Conservation (phyloP, 805 yeast genomes). For the Vanderwaltozyma polyspora region DNA sequence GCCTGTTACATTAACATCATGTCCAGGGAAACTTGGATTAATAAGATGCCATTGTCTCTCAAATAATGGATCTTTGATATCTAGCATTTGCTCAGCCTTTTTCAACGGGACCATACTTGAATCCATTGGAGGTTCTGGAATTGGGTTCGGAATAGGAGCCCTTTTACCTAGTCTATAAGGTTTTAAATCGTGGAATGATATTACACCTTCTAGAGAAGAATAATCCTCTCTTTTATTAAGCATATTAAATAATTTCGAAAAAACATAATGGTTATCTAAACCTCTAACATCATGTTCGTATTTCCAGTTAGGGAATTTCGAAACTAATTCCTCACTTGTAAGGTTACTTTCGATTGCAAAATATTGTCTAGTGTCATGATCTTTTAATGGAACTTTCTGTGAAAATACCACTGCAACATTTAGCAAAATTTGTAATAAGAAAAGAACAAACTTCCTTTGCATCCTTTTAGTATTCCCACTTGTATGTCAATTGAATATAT, state of each 20-base stretch:
- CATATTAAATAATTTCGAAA: slow-evolving; percentile 35
- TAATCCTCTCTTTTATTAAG: slow-evolving; percentile 8
- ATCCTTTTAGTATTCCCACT: too few relatives aligned
- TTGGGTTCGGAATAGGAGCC: slow-evolving; percentile 50
- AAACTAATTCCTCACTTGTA: slow-evolving; percentile 29
- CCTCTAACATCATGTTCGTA: slow-evolving; percentile 61
- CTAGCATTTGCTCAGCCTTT: slow-evolving; percentile 40
- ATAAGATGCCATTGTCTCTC: slow-evolving; percentile 84
- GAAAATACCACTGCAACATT: background rate
- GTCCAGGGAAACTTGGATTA: slow-evolving; percentile 59
- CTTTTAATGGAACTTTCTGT: slow-evolving; percentile 31
- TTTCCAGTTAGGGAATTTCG: slow-evolving; percentile 33
- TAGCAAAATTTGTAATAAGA: background rate
- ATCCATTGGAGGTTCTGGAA: slow-evolving; percentile 36
- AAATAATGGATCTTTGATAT: slow-evolving; percentile 77
- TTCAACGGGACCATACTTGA: slow-evolving; percentile 39
- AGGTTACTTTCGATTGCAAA: slow-evolving; percentile 48
- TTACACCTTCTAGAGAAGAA: slow-evolving; percentile 8
- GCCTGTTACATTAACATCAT: slow-evolving; percentile 78
- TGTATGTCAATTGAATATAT: too few relatives aligned
- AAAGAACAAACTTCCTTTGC: background rate
- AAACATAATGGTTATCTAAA: slow-evolving; percentile 51
- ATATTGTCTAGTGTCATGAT: slow-evolving; percentile 43
- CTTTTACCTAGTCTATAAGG: slow-evolving; percentile 44
- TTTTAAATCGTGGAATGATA: slow-evolving; percentile 44